These are phyloP conservation scores for Trametes maxima DNA, from an alignment of 768 basidiomycete species.

Conservation along the genomic window DNA sequence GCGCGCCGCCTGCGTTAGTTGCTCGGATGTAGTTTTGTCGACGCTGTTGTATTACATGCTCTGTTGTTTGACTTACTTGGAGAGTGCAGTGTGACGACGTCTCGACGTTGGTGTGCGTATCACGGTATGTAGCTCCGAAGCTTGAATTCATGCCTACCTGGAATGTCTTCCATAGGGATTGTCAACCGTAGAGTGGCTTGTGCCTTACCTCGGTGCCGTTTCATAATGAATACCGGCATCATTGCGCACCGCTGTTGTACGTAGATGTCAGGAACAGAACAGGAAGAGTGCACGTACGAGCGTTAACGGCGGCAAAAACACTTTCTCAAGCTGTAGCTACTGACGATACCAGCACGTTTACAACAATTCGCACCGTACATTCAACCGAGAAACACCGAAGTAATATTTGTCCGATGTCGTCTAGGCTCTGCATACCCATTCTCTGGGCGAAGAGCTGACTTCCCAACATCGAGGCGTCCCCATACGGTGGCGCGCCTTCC, in stretches of 20 bases:
- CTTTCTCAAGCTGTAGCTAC: too few species aligned
- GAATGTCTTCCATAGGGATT: too few species aligned
- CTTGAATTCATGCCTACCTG: too few species aligned
- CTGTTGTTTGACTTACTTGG: background rate
- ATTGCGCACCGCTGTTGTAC: too few species aligned
- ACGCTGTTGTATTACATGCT: constrained; percentile 14
- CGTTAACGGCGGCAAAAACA: too few species aligned
- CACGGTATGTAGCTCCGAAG: background rate
- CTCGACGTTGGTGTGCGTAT: background rate
- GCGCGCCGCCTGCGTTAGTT: background rate
- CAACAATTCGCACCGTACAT: background rate
- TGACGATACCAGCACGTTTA: background rate
- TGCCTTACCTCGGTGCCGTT: too few species aligned
- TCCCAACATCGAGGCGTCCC: constrained; percentile 24
- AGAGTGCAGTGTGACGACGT: background rate
- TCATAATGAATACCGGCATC: too few species aligned
- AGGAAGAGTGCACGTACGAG: background rate
- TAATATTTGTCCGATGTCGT: constrained; percentile 29
- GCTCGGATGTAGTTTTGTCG: constrained; percentile 5
- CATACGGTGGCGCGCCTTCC: constrained; percentile 22
- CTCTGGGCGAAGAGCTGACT: constrained; percentile 29
- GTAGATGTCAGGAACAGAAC: too few species aligned
- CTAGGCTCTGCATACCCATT: constrained; percentile 32
- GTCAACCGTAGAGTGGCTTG: too few species aligned
- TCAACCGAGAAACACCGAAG: background rate